Base-by-base conservation (phyloP, 2,329 filamentous ascomycete genomes). In the Fragosphaeria purpurea region DNA sequence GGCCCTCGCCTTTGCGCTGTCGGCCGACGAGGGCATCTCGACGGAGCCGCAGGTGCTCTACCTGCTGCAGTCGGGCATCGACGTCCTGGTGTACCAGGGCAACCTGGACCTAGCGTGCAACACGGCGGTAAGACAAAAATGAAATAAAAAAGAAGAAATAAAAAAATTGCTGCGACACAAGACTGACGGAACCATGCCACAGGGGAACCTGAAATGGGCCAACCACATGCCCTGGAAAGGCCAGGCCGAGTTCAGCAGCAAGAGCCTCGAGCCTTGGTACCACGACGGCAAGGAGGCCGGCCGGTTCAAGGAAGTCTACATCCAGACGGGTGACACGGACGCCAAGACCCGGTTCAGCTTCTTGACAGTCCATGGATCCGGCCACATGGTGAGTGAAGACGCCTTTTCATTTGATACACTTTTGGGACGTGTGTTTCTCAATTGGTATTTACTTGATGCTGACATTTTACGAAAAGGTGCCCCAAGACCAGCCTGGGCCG, bases 11-110 rank as follows among this genome's bases (percentile, higher is more conserved):
- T 78, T 78, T 57, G 61, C 58, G 1, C 64, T 57, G 9, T 76
- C 73, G 0, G 74, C 74, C 9, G 75, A 78, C 53, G 72, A 75
- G 52, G 71, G 67, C 48, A 65, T 72, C 10, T 70, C 67, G 0
- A 63, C 74, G 22, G 67, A 67, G 32, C 70, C 66, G 6, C 33
- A 52, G 40, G 63, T 69, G 4, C 44, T 44, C 7, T 34, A 31
- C 11, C 37, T 58, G 11, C 47, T 58, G 4, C 34, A 45, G n/a
- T n/a, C 31, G 35, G 56, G 55, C 47, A 47, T 58, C 33, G 44
- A 52, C 11, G 46, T 58, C 6, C 49, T 52, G 7, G 33, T 58
- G 30, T 55, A 53, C 43, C 47, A 51, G 8, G 56, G 56, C 30
- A 52, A 57, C 44, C 48, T 54, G 2, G 56, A 58, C 47, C 52